These are phyloP conservation scores for Acmispon strigosus DNA, from an alignment of 306 rosid genomes.

Conservation along the genomic window DNA sequence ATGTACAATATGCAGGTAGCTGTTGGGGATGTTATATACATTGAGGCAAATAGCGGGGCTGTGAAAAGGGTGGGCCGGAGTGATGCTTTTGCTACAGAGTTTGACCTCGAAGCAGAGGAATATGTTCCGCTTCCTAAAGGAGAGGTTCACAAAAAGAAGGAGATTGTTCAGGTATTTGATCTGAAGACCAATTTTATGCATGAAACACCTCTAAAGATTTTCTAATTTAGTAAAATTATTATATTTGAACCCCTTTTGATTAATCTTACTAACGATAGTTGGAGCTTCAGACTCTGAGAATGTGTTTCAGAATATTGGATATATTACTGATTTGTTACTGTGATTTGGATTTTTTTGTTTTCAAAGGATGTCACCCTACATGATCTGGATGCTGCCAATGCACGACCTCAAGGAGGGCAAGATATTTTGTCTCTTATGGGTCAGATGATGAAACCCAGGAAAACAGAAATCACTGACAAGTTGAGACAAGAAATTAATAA, in stretches of 20 bases:
- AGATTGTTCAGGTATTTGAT: constrained; percentile 83
- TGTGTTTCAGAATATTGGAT: not conserved
- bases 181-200: constrained; percentile 3
- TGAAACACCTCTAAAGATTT: not conserved
- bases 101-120: constrained; percentile 98
- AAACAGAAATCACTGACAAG: constrained; percentile 92
- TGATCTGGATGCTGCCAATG: constrained; percentile 84
- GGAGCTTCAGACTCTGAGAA: not conserved
- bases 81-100: constrained; percentile 96
- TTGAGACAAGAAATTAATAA: constrained; percentile 84
- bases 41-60: constrained; percentile 97
- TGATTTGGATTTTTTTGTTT: constrained; percentile 8
- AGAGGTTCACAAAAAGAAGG: constrained; percentile 97
- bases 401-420: constrained; percentile 97
- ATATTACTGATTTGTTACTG: not conserved
- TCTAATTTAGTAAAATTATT: not conserved
- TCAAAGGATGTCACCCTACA: constrained; percentile 87
- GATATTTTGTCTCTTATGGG: constrained; percentile 96
- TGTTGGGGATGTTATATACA: constrained; percentile 90
- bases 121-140: constrained; percentile 99
- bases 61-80: constrained; percentile 96
- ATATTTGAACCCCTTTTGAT: not conserved
- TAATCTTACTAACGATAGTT: not conserved
- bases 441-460: constrained; percentile 98
- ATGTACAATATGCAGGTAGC: constrained; percentile 55